Evolutionary conservation across 257 asterid species (phyloP).

Genomic region (Solanum neorickii): DNA sequence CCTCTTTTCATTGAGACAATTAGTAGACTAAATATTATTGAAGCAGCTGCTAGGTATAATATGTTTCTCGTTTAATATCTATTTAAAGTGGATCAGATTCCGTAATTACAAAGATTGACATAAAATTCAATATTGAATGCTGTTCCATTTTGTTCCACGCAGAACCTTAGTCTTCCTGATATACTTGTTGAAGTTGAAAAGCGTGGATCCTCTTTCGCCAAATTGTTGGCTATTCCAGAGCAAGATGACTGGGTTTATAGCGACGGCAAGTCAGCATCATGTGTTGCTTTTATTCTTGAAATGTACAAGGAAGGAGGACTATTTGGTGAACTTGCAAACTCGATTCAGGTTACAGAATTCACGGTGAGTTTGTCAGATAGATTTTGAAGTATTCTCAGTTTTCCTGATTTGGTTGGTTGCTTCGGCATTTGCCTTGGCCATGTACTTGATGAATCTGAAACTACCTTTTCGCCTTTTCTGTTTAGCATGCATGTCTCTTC

Average conservation of each 20-base stretch:
- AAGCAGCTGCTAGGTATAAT: not conserved
- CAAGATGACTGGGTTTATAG: conserved; percentile 74
- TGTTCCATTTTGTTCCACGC: conserved; percentile 2
- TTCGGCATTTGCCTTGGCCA: not conserved
- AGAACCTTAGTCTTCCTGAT: conserved; percentile 68
- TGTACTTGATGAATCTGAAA: not conserved
- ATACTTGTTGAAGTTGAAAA: conserved; percentile 78
- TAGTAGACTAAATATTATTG: not conserved
- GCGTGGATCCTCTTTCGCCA: conserved; percentile 79
- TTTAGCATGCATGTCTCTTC: not conserved
- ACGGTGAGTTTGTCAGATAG: conserved; percentile 45
- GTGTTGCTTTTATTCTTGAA: conserved; percentile 85
- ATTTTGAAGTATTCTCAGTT: not conserved
- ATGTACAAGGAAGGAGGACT: conserved; percentile 88
- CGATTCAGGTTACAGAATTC: conserved; percentile 86
- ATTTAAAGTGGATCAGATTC: not conserved
- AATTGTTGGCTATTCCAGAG: conserved; percentile 73
- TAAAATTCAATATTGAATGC: not conserved
- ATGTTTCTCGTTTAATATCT: not conserved
- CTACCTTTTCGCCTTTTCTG: not conserved
- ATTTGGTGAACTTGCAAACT: conserved; percentile 55
- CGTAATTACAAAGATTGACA: not conserved
- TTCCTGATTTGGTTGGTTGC: not conserved
- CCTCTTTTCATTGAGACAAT: not conserved
- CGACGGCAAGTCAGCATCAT: conserved; percentile 84